Percentiles rank a stretch among this genome's conserved stretches.
Evolutionary conservation across 306 rosid genomes (phyloP).

Genomic region (Cucurbita maxima): DNA sequence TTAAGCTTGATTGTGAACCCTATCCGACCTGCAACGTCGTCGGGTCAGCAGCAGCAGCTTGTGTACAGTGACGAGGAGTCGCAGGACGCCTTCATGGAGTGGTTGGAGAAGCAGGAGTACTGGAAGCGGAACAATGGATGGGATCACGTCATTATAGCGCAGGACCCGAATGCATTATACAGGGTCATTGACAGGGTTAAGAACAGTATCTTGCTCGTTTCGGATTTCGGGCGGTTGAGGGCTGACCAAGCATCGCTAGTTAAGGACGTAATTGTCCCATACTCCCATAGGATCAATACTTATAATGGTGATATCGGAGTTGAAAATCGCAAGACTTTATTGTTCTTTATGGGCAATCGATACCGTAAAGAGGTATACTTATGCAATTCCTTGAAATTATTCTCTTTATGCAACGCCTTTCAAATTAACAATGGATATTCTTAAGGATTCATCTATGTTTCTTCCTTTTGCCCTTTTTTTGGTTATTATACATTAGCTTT

Average conservation of each 20-base stretch:
- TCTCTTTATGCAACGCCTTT: not conserved
- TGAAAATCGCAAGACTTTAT: constrained; percentile 40
- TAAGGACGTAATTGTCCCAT: constrained; percentile 77
- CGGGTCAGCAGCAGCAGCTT: constrained; percentile 14
- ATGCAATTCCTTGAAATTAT: not conserved
- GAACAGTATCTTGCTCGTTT: constrained; percentile 49
- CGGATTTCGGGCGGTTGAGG: constrained; percentile 74
- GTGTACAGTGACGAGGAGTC: constrained; percentile 69
- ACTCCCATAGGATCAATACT: constrained; percentile 57
- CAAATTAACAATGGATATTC: not conserved
- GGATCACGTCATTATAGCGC: constrained; percentile 80
- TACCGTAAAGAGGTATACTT: constrained; percentile 73
- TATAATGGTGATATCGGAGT: constrained; percentile 39
- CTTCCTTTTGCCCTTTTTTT: not conserved
- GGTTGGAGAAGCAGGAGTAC: constrained; percentile 69
- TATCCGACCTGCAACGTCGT: not conserved
- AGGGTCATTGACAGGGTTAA: constrained; percentile 47
- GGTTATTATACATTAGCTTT: not conserved
- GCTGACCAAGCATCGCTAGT: constrained; percentile 73
- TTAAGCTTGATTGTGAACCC: constrained; percentile 7
- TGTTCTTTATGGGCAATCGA: constrained; percentile 89
- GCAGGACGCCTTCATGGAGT: constrained; percentile 64
- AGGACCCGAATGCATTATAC: constrained; percentile 79
- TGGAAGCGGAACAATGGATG: constrained; percentile 70
- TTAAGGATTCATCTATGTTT: not conserved